Evolutionary conservation across 2,329 filamentous ascomycete genomes (phyloP).

Genomic region (Fusarium anguioides): DNA sequence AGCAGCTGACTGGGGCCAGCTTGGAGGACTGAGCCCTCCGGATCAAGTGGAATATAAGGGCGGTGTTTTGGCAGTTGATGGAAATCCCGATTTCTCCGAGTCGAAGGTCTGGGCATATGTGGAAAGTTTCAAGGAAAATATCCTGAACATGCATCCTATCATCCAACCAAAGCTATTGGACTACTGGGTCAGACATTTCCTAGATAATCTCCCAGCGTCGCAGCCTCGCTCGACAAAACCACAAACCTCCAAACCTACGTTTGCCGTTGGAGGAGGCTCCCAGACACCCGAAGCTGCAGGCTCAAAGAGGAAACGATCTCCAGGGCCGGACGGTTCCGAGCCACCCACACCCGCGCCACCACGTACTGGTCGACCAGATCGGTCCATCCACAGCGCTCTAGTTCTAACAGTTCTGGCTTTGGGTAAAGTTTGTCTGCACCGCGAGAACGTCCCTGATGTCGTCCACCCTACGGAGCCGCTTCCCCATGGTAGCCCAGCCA

Average conservation of each 20-base stretch:
- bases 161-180: slow-evolving; percentile 65
- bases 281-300: slow-evolving; percentile 48
- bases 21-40: slow-evolving; percentile 62
- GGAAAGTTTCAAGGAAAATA: slow-evolving; percentile 67
- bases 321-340: slow-evolving; percentile 52
- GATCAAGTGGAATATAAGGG: slow-evolving; percentile 54
- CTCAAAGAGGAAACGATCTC: slow-evolving; percentile 69
- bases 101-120: slow-evolving; percentile 64
- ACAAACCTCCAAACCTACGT: slow-evolving; percentile 47
- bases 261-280: slow-evolving; percentile 47
- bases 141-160: slow-evolving; percentile 74
- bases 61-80: slow-evolving; percentile 55
- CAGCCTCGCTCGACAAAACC: slow-evolving; percentile 45
- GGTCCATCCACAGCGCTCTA: slow-evolving; percentile 82
- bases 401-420: slow-evolving; percentile 86
- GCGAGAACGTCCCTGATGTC: slow-evolving; percentile 67
- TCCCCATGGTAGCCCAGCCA: slow-evolving; percentile 51
- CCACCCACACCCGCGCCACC: slow-evolving; percentile 46
- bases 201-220: slow-evolving; percentile 58
- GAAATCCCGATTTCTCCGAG: slow-evolving; percentile 66
- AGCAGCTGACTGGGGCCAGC: slow-evolving; percentile 68
- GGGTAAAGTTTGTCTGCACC: slow-evolving; percentile 79
- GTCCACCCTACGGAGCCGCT: slow-evolving; percentile 54
- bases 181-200: slow-evolving; percentile 64
- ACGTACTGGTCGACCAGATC: slow-evolving; percentile 64